Conservation (phyloP, 345 rosid genomes). For the Salix koriyanagi region DNA sequence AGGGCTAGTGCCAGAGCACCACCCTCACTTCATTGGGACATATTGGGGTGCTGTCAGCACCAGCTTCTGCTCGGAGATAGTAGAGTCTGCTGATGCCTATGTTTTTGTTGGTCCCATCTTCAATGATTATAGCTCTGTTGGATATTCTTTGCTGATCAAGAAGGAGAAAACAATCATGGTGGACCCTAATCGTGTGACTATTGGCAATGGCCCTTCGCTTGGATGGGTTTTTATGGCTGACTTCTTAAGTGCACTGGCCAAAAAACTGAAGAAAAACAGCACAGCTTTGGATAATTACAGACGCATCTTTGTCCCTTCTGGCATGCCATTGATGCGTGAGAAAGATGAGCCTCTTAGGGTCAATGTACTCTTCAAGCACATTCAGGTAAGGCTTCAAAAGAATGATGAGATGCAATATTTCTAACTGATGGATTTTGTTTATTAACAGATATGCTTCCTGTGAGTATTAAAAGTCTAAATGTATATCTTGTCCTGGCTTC, state of each 20-base stretch:
- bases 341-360: slow-evolving; percentile 60
- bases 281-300: slow-evolving; percentile 59
- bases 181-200: slow-evolving; percentile 60
- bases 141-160: slow-evolving; percentile 62
- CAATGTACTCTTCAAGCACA: slow-evolving; percentile 65
- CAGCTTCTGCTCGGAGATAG: slow-evolving; percentile 57
- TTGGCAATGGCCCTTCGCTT: slow-evolving; percentile 66
- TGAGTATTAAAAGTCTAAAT: neutral
- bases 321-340: slow-evolving; percentile 45
- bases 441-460: neutral
- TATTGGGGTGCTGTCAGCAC: slow-evolving; percentile 82
- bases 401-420: neutral
- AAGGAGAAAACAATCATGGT: slow-evolving; percentile 58
- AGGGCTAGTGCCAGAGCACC: slow-evolving; percentile 60
- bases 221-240: slow-evolving; percentile 80
- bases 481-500: neutral
- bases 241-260: slow-evolving; percentile 53
- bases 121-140: slow-evolving; percentile 73
- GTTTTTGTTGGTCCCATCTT: slow-evolving; percentile 68
- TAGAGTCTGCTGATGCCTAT: slow-evolving; percentile 78
- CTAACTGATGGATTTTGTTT: neutral
- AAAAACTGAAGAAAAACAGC: slow-evolving; percentile 55
- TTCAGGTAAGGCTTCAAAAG: slow-evolving; percentile 45
- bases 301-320: slow-evolving; percentile 57
- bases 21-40: slow-evolving; percentile 64